Evolutionary conservation across 2,329 filamentous ascomycete species (phyloP), one percentile per base, ranked within the genome.

Genomic region (Juglanconis sp.): DNA sequence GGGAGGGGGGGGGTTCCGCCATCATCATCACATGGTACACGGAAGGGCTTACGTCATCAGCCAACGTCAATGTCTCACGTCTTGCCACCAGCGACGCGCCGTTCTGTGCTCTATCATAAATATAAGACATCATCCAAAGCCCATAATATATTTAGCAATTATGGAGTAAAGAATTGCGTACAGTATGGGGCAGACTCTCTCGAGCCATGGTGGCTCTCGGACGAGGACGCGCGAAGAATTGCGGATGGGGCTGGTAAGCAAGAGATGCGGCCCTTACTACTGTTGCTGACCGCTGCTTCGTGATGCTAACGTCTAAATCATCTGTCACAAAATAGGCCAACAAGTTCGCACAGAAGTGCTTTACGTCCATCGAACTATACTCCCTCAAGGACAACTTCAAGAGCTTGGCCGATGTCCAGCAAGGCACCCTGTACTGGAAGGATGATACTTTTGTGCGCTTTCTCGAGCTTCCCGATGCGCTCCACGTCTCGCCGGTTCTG

Each of bases 361-460:
- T 89, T 73, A 86, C 86, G 0, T 81, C 86, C 1, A 79, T 92
- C 59, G 89, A 92, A 72, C 77, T 90, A 35, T 90, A 89, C 73
- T 90, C 84, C 36, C 85, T 91, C 73, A 87, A 87, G 67, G 85
- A 90, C 69, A 88, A 91, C 68, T 92, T 92, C 76, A 82, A 81
- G 61, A 83, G 80, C 60, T 84, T 92, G 24, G 87, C 89, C 64
- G 88, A 91, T 66, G 74, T 81, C 15, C 80, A 88, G 68, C 83
- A 81, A 53, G 76, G 79, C 48, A 75, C 90, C 51, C 79, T 79
- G 55, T 90, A 90, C 70, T 81, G 91, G 64, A 89, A 86, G 68
- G 87, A 89, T 69, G 83, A 88, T 55, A 91, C 88, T 10, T 76
- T 92, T 65, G 83, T 86, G 62, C 83, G 87, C 38, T 92, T 90